Evolutionary conservation across 352 stramenopile genomes (phyloP).

Genomic region (Phytophthora brassicae): DNA sequence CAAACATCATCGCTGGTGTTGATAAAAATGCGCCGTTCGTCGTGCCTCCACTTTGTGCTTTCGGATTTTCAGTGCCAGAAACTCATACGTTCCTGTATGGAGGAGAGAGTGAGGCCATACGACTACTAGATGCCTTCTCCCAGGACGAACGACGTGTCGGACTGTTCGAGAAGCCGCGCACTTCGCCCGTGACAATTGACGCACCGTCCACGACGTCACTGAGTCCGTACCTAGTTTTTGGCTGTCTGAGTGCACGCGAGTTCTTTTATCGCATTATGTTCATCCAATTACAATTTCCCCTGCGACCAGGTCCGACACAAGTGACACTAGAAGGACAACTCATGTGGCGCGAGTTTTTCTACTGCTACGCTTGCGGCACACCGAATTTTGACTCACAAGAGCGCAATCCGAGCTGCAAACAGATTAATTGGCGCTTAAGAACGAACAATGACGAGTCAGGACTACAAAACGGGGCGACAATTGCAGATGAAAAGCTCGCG

Average conservation of each 20-base stretch:
- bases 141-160: slow-evolving; percentile 70
- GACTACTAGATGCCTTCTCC: slow-evolving; percentile 59
- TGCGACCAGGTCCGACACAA: slow-evolving; percentile 73
- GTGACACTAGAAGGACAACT: slow-evolving; percentile 93
- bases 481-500: slow-evolving; percentile 46
- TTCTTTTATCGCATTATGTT: slow-evolving; percentile 85
- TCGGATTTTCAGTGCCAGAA: slow-evolving; percentile 37
- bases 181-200: slow-evolving; percentile 78
- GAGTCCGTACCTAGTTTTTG: slow-evolving; percentile 91
- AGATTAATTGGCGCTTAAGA: slow-evolving; percentile 67
- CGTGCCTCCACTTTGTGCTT: slow-evolving; percentile 40
- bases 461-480: slow-evolving; percentile 16
- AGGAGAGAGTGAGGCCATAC: slow-evolving; percentile 56
- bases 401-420: slow-evolving; percentile 87
- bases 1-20: slow-evolving; percentile 32
- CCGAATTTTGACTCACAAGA: slow-evolving; percentile 90
- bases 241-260: slow-evolving; percentile 85
- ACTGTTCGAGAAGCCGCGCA: slow-evolving; percentile 97
- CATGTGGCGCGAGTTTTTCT: slow-evolving; percentile 96
- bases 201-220: slow-evolving; percentile 93
- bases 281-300: slow-evolving; percentile 89
- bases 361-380: slow-evolving; percentile 65
- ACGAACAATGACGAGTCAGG: slow-evolving; percentile 27
- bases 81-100: slow-evolving; percentile 53
- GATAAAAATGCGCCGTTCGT: background rate